These are phyloP conservation scores for Microglena sp. DNA, from an alignment of 139 green algal species.

Conservation along the genomic window DNA sequence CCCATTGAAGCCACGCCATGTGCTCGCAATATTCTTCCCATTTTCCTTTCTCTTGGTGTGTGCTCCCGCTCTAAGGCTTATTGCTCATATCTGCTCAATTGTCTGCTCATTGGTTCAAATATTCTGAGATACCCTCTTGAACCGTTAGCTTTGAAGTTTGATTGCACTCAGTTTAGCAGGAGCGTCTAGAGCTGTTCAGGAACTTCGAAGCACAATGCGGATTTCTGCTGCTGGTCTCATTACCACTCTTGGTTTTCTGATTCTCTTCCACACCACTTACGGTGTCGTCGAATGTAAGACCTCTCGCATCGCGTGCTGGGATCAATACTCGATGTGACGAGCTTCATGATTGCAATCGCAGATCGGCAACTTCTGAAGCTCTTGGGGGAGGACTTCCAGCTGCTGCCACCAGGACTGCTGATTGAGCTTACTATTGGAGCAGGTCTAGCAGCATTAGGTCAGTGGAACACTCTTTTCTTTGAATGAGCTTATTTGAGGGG, in stretches of 20 bases:
- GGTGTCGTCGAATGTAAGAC: constrained; percentile 8
- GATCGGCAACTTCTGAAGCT: constrained; percentile 11
- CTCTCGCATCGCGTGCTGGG: neutral
- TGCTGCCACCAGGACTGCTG: neutral
- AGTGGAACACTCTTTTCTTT: no score
- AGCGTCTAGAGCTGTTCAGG: neutral
- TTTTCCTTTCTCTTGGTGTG: neutral
- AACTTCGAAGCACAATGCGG: neutral
- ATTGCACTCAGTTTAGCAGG: no score
- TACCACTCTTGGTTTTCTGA: neutral
- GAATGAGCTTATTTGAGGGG: no score
- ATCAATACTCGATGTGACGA: neutral
- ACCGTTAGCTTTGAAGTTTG: no score
- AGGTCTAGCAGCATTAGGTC: neutral
- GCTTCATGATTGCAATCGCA: constrained; percentile 7
- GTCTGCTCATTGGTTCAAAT: neutral
- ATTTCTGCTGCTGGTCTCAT: neutral
- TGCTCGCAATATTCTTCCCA: neutral
- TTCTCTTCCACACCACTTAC: constrained; percentile 4
- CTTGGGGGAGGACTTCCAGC: constrained; percentile 1
- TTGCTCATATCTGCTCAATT: neutral
- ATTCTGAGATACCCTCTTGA: neutral
- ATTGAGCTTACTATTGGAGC: neutral
- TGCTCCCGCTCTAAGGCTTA: neutral
- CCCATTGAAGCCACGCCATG: no score